A percentile compares a stretch with the other conserved stretches of the same genome.
Evolutionary conservation across 164 flowering plant genomes (phyloP).

Genomic region (Magnolia officinalis): DNA sequence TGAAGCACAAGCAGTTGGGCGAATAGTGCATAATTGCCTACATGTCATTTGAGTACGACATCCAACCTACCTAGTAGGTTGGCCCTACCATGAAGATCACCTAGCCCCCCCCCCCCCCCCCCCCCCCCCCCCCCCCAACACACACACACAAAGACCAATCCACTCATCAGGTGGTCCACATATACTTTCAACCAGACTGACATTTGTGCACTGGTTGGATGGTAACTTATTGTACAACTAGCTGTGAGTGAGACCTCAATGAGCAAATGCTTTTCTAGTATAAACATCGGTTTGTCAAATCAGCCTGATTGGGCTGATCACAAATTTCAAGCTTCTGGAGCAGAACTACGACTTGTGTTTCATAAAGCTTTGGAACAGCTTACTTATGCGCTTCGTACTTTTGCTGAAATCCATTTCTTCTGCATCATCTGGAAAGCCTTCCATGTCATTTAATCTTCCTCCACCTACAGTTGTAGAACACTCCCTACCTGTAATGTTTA

Average conservation of each 20-base stretch:
- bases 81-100: not conserved
- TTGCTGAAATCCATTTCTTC: not conserved
- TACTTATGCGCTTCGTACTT: not conserved
- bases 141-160: not conserved
- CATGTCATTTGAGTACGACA: not conserved
- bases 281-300: not conserved
- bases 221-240: not conserved
- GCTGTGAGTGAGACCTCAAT: not conserved
- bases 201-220: too few relatives aligned
- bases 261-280: not conserved
- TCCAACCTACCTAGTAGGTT: not conserved
- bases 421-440: not conserved
- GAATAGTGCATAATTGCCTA: not conserved
- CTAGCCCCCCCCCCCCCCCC: not conserved
- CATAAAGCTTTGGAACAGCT: not conserved
- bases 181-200: not conserved
- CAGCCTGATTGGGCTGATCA: not conserved
- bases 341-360: not conserved
- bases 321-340: not conserved
- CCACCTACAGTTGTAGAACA: not conserved
- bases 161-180: not conserved
- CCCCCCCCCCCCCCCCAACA: too few relatives aligned
- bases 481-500: not conserved
- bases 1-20: not conserved
- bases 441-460: not conserved